These are phyloP conservation scores for Beta lomatogona DNA, from an alignment of 179 eudicot species.

Conservation along the genomic window DNA sequence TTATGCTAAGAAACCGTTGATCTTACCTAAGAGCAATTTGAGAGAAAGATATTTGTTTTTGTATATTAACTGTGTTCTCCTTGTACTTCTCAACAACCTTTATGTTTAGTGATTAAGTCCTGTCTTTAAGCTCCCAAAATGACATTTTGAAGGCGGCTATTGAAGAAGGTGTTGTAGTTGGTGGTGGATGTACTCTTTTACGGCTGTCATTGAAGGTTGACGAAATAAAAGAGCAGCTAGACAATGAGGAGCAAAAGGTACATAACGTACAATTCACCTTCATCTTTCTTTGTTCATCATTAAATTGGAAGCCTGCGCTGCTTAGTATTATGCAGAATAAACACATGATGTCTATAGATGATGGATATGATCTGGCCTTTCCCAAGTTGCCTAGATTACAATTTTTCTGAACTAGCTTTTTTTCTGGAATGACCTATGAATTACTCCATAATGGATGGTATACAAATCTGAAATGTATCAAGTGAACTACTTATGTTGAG, in stretches of 20 bases:
- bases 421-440: not conserved
- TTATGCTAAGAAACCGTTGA: not conserved
- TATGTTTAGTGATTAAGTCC: not conserved
- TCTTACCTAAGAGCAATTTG: not conserved
- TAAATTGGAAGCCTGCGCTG: not conserved
- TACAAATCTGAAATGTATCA: not conserved
- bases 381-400: not conserved
- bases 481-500: not conserved
- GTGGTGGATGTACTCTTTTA: conserved; percentile 91
- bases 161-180: conserved; percentile 98
- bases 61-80: not conserved
- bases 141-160: conserved; percentile 73
- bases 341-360: not conserved
- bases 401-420: not conserved
- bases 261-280: not conserved
- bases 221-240: conserved; percentile 77
- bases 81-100: not conserved
- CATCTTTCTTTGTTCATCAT: not conserved
- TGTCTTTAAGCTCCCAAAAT: conserved; percentile 11
- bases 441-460: not conserved
- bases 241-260: conserved; percentile 92
- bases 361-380: not conserved
- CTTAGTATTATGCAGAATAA: not conserved
- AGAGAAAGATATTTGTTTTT: not conserved
- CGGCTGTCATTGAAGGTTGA: conserved; percentile 84